Evolutionary conservation across 164 flowering plant genomes (phyloP), one percentile per base, ranked within the genome.

Genomic region (Chimonanthus praecox): DNA sequence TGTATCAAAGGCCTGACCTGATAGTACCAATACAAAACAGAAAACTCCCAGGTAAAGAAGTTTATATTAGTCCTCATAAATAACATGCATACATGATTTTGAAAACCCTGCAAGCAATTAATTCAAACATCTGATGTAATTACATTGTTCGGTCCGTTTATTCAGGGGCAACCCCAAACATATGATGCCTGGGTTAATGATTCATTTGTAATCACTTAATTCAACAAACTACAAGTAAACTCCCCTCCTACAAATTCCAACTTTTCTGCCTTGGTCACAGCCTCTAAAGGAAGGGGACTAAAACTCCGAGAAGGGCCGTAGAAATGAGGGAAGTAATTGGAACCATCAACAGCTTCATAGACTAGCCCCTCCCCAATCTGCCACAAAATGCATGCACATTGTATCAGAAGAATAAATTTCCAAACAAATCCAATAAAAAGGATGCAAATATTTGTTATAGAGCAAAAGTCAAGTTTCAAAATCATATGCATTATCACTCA

Each of bases 361-460:
- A 91, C 71, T 80, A 94, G 73, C 80, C 98, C 97, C 77, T 92
- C 89, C 1, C 97, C 95, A 69, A 94, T 97, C 97, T 92, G 90
- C 77, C 72, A 73, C 47, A 62, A 45, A 60, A n/a, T 18, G 11
- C 18, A 68, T 49, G n/a, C 5, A 18, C 15, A n/a, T 48, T 21
- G 10, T 7, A 67, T 18, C 51, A 43, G 16, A 4, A 47, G 4
- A 67, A 9, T 16, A 8, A 58, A 67, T 44, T 49, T 63, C 60
- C 47, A 44, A 67, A 21, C 33, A 6, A 3, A 54, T 5, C 61
- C 46, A 13, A 51, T 43, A 67, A 9, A 65, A 15, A 65, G 11
- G 10, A 6, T 44, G 43, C 33, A 65, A 65, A 45, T 2, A 64
- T 21, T 16, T 8, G 7, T 4, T 2, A n/a, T 2, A 16, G 64